Evolutionary conservation across 768 basidiomycete genomes (phyloP).

Genomic region (Hericium coralloides): DNA sequence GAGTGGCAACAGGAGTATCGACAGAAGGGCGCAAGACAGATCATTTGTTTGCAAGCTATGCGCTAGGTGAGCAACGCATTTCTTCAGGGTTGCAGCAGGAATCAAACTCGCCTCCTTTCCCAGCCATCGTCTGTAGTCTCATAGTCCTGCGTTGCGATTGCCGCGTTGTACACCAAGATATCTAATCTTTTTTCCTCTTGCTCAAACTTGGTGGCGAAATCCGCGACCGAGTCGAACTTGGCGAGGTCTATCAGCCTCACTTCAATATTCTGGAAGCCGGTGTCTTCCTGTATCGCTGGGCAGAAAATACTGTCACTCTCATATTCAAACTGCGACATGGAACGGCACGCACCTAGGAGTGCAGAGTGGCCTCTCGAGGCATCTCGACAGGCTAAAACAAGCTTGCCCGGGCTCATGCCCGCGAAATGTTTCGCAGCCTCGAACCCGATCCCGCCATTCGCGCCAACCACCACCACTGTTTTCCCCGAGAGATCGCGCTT

Average conservation of each 20-base stretch:
- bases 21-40: slow-evolving; percentile 31
- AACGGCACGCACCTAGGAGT: slow-evolving; percentile 21
- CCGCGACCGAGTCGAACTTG: slow-evolving; percentile 14
- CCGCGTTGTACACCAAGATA: slow-evolving; percentile 19
- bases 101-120: slow-evolving; percentile 16
- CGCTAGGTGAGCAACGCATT: background rate
- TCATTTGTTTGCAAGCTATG: slow-evolving; percentile 39
- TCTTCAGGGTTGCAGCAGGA: background rate
- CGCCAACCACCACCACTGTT: slow-evolving; percentile 41
- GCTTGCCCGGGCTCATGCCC: slow-evolving; percentile 29
- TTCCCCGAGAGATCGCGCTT: slow-evolving; percentile 31
- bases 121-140: slow-evolving; percentile 21
- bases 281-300: slow-evolving; percentile 14
- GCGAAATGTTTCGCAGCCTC: slow-evolving; percentile 40
- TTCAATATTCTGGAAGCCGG: slow-evolving; percentile 8
- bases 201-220: slow-evolving; percentile 14
- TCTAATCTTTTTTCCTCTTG: slow-evolving; percentile 17
- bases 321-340: slow-evolving; percentile 6
- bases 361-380: slow-evolving; percentile 28
- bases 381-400: slow-evolving; percentile 32
- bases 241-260: slow-evolving; percentile 19
- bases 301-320: background rate
- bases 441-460: slow-evolving; percentile 43
- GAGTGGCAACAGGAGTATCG: slow-evolving; percentile 33
- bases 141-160: slow-evolving; percentile 13